Evolutionary conservation across 108 stramenopile genomes (phyloP).

Genomic region (Bacterosira constricta): DNA sequence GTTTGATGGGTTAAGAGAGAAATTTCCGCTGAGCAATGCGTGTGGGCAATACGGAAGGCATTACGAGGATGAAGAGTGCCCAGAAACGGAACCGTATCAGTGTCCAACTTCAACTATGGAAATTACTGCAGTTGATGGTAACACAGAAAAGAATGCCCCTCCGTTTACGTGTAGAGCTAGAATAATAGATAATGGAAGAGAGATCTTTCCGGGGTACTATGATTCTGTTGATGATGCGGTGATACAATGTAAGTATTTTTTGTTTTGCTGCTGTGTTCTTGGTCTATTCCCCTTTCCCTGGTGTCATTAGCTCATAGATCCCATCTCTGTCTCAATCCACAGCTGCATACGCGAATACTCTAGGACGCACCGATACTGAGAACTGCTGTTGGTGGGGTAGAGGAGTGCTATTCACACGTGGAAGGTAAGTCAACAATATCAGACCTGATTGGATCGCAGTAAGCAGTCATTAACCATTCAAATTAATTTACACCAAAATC

Average conservation of each 20-base stretch:
- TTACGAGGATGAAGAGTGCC: slow-evolving; percentile 22
- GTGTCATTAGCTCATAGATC: not conserved
- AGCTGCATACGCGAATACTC: slow-evolving; percentile 28
- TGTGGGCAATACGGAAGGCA: slow-evolving; percentile 36
- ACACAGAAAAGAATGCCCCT: slow-evolving; percentile 9
- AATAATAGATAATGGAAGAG: not conserved
- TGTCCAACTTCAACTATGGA: slow-evolving; percentile 23
- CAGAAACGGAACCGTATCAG: slow-evolving; percentile 16
- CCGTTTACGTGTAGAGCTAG: slow-evolving; percentile 26
- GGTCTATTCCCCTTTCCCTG: not conserved
- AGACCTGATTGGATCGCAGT: not conserved
- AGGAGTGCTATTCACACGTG: slow-evolving; percentile 30
- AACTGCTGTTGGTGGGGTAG: slow-evolving; percentile 33
- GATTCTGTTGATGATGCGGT: slow-evolving; percentile 17
- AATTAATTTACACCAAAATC: not conserved
- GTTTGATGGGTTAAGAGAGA: slow-evolving; percentile 4
- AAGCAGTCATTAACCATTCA: not conserved
- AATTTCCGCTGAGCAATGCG: slow-evolving; percentile 27
- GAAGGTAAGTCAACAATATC: not conserved
- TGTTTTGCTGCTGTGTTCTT: not conserved
- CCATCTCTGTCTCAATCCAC: not conserved
- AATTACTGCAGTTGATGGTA: slow-evolving; percentile 21
- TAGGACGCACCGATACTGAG: slow-evolving; percentile 27
- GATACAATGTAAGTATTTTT: not conserved
- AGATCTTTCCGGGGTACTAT: slow-evolving; percentile 27